phyloP scores from a whole-genome alignment of 352 stramenopile genomes.

The Phytophthora crassamura region DNA sequence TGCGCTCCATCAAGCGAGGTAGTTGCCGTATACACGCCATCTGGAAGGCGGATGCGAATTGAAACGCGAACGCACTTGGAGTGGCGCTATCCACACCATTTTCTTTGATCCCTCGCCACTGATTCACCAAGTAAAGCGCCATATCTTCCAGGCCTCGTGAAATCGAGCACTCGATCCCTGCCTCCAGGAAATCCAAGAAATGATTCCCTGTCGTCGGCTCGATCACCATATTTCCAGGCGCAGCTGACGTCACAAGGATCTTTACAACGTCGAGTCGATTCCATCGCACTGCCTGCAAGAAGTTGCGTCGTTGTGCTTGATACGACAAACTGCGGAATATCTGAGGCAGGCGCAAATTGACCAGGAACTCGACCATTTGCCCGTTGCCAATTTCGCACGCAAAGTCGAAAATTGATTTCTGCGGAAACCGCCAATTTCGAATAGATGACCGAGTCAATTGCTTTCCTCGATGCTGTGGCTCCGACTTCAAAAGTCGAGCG shows the following conservation, averaged over 20 bases:
- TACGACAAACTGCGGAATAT: slow-evolving; percentile 46
- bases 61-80: slow-evolving; percentile 63
- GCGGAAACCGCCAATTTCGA: slow-evolving; percentile 46
- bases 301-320: slow-evolving; percentile 55
- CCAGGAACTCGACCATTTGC: slow-evolving; percentile 36
- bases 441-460: slow-evolving; percentile 40
- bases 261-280: slow-evolving; percentile 65
- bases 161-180: slow-evolving; percentile 58
- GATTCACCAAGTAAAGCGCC: slow-evolving; percentile 55
- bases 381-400: slow-evolving; percentile 42
- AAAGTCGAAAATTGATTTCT: slow-evolving; percentile 52
- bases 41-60: slow-evolving; percentile 72
- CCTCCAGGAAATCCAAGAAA: slow-evolving; percentile 69
- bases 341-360: slow-evolving; percentile 38
- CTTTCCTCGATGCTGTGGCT: slow-evolving; percentile 22
- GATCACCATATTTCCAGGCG: slow-evolving; percentile 16
- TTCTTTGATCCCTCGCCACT: slow-evolving; percentile 61
- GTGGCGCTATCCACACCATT: slow-evolving; percentile 36
- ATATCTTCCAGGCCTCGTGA: slow-evolving; percentile 72
- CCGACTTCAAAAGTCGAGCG: slow-evolving; percentile 16
- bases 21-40: slow-evolving; percentile 66
- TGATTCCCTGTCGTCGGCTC: slow-evolving; percentile 35
- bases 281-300: slow-evolving; percentile 66
- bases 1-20: slow-evolving; percentile 46
- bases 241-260: slow-evolving; percentile 35